Percentiles rank a stretch among this genome's conserved stretches.
Evolutionary conservation across 208 protist genomes (phyloP).

Genomic region (Histomonas meleagridis): DNA sequence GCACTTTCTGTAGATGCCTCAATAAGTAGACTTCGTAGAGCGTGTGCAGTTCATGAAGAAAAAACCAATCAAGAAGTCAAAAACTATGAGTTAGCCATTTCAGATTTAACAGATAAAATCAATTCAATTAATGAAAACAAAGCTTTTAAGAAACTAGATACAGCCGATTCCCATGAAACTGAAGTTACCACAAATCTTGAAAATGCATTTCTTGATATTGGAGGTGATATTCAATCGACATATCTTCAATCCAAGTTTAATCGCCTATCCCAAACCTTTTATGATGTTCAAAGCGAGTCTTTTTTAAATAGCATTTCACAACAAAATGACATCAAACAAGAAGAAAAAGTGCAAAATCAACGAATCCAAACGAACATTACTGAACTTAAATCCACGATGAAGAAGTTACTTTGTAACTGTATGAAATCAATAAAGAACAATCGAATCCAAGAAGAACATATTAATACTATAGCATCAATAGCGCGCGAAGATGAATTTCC

Average conservation of each 20-base stretch:
- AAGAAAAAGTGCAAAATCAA: neutral
- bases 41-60: neutral
- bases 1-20: neutral
- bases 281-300: neutral
- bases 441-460: neutral
- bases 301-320: neutral
- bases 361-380: neutral
- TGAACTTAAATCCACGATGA: neutral
- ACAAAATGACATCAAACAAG: neutral
- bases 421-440: neutral
- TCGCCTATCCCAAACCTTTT: neutral
- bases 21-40: neutral
- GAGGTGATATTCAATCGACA: neutral
- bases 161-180: neutral
- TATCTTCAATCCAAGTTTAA: neutral
- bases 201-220: conserved; percentile 11
- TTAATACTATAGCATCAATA: neutral
- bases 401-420: neutral
- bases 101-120: neutral
- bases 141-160: neutral
- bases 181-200: neutral
- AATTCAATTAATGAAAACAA: neutral
- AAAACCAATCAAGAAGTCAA: conserved; percentile 18
- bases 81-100: neutral
- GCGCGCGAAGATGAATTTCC: neutral